Base-by-base conservation (phyloP, 225 moss, liverwort and hornwort genomes). In the Sphagnum tenellum region DNA sequence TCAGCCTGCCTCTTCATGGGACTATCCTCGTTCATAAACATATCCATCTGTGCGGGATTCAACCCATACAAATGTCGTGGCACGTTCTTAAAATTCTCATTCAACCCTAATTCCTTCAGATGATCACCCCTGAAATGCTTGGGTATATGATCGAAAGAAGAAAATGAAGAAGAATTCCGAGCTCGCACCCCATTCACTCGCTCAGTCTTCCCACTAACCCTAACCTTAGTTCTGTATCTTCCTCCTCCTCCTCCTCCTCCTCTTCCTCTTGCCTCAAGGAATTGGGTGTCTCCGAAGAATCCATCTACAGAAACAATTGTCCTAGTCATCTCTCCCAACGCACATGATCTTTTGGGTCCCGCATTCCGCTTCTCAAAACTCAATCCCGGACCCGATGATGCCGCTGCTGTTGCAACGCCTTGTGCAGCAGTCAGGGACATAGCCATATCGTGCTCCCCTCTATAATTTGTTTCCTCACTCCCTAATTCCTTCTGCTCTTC, bases 1-100 rank as follows among this genome's bases (percentile, higher is more conserved):
- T 87, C 92, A 10, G 86, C 82, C 67, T 96, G 89, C 60, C 84
- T 71, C 68, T 92, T 92, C 74, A 92, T 88, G 7, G 88, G 88
- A 75, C 90, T 96, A 56, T 92, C 92, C 70, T 96, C 96, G 51
- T 86, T 89, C 89, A 88, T 92, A 70, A 96, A 88, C 96, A 96
- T 96, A 63, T 92, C 96, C 90, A 92, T 80, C 76, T 96, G 92
- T 8, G 88, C 77, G 11, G 92, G 88, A 56, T 82, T 96, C 60
- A 96, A 73, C 50, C 96, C 96, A 54, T 83, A 96, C 82, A 96
- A 65, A 74, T 78, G 86, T 49, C 81, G 81, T 48, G 92, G 92
- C 53, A 88, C 77, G 59, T 74, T 90, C 69, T 80, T 74, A 49
- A 88, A 96, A 70, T 96, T 96, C 78, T 73, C 78, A 65, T 54